Base-by-base conservation (phyloP, 257 asterid species). In the Avicennia marina region DNA sequence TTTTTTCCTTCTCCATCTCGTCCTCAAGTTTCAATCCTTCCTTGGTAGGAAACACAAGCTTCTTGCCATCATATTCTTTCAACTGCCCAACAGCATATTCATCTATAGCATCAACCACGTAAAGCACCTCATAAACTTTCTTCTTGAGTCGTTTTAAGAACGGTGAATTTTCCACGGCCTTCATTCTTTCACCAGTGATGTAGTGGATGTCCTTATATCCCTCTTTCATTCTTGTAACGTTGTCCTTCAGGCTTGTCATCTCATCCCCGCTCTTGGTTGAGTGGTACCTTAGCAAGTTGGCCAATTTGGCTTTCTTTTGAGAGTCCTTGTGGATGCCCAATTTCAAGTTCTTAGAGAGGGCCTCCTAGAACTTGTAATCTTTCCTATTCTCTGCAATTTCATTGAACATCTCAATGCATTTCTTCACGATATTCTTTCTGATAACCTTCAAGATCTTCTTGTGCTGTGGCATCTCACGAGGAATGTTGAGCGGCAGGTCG, bases 351-450 rank as follows among this genome's bases (percentile, higher is more conserved):
- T 77, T 77, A 0, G 83, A 70, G 67, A 73, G 73, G 6, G 80
- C 74, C 11, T 77, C 80, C 1, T 70, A 73, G 54, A 77, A 77
- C 47, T 77, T 78, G 61, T 64, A 70, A 11, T 74, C 81, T 40
- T 78, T 81, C 51, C 70, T 70, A 55, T 78, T 78, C 65, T 71
- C 78, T 0, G 75, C 78, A 12, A 74, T 78, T 58, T 74, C 81
- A 21, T 64, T 70, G 52, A 74, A 74, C 84, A 73, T 49, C 53
- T 77, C 84, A 9, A 77, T 73, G 63, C 84, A 66, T 15, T 77
- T 67, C 75, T 77, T 77, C 54, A 77, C 80, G 1, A 77, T 50
- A 20, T 77, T 70, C 66, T 73, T 70, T 19, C 78, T 31, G 19
- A 77, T 77, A 0, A 73, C 78, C 63, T 77, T 73, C 9, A 69